Percentiles rank a stretch among this genome's conserved stretches.
Evolutionary conservation across 2,329 filamentous ascomycete species (phyloP).

Genomic region (Pyrenochaeta sp.): DNA sequence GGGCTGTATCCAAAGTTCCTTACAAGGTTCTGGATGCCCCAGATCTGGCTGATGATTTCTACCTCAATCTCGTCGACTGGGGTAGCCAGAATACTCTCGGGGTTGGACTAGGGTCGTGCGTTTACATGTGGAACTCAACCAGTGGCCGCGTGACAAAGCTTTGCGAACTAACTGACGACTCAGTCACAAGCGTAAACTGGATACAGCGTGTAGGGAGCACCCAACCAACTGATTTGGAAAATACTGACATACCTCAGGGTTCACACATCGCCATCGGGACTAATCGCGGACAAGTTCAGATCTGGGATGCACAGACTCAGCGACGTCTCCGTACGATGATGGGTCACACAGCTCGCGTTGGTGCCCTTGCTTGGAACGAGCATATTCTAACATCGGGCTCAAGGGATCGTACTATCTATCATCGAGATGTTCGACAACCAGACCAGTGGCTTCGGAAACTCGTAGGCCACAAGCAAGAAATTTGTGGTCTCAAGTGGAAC

Average conservation of each 20-base stretch:
- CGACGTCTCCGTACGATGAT: conserved; percentile 93
- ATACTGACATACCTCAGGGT: conserved; percentile 58
- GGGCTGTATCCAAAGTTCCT: conserved; percentile 92
- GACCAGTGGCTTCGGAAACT: conserved; percentile 89
- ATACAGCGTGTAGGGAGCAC: conserved; percentile 75
- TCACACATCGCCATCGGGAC: conserved; percentile 96
- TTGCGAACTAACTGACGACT: conserved; percentile 90
- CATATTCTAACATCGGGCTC: conserved; percentile 97
- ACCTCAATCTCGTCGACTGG: conserved; percentile 97
- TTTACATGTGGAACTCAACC: conserved; percentile 98
- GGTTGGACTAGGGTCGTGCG: conserved; percentile 88
- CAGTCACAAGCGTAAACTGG: conserved; percentile 96
- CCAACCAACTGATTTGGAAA: not conserved
- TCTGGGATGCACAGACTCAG: conserved; percentile 92
- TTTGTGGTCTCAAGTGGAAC: conserved; percentile 97
- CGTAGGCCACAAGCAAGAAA: conserved; percentile 95
- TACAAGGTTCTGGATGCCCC: conserved; percentile 98
- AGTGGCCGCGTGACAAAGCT: conserved; percentile 91
- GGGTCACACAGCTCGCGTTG: conserved; percentile 90
- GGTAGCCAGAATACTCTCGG: conserved; percentile 93
- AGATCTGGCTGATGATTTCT: conserved; percentile 96
- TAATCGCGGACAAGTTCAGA: conserved; percentile 91
- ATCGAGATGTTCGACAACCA: conserved; percentile 91
- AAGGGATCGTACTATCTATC: conserved; percentile 89
- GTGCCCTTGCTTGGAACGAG: conserved; percentile 95